These are phyloP conservation scores for Erysimum cheiri DNA, from an alignment of 441 rosid genomes.

Conservation along the genomic window DNA sequence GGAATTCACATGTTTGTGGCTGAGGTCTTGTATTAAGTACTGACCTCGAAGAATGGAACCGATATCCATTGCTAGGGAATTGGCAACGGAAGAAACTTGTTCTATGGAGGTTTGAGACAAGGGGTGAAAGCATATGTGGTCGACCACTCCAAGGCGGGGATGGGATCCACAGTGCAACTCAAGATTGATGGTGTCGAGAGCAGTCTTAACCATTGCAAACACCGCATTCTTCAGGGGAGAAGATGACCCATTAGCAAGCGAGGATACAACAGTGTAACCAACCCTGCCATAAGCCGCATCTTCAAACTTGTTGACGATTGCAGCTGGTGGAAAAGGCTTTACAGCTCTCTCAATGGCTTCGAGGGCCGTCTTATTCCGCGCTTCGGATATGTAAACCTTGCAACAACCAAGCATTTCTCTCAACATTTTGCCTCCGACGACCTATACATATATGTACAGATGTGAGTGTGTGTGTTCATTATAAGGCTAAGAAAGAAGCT, in stretches of 20 bases:
- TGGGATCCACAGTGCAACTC: slow-evolving; percentile 78
- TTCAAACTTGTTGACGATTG: slow-evolving; percentile 79
- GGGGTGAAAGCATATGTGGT: slow-evolving; percentile 91
- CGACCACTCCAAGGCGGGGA: slow-evolving; percentile 94
- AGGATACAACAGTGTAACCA: slow-evolving; percentile 81
- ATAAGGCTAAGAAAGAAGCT: slow-evolving; percentile 17
- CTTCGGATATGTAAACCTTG: slow-evolving; percentile 85
- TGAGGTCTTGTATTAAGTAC: slow-evolving; percentile 24
- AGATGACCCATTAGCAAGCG: slow-evolving; percentile 49
- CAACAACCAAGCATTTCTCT: slow-evolving; percentile 77
- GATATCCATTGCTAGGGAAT: slow-evolving; percentile 67
- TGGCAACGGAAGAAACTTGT: slow-evolving; percentile 68
- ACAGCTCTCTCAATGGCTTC: slow-evolving; percentile 70
- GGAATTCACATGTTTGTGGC: neutral
- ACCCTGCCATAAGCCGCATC: slow-evolving; percentile 79
- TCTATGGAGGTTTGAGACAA: slow-evolving; percentile 62
- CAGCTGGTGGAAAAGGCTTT: slow-evolving; percentile 66
- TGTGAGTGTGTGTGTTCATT: slow-evolving; percentile 29
- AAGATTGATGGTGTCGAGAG: slow-evolving; percentile 66
- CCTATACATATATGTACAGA: slow-evolving; percentile 14
- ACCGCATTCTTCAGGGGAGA: slow-evolving; percentile 56
- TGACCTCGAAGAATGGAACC: slow-evolving; percentile 76
- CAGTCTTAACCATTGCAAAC: slow-evolving; percentile 82
- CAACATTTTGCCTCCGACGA: slow-evolving; percentile 54
- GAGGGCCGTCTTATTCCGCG: slow-evolving; percentile 68